Evolutionary conservation across 2,329 filamentous ascomycete genomes (phyloP).

Genomic region (Neofusicoccum parvum): DNA sequence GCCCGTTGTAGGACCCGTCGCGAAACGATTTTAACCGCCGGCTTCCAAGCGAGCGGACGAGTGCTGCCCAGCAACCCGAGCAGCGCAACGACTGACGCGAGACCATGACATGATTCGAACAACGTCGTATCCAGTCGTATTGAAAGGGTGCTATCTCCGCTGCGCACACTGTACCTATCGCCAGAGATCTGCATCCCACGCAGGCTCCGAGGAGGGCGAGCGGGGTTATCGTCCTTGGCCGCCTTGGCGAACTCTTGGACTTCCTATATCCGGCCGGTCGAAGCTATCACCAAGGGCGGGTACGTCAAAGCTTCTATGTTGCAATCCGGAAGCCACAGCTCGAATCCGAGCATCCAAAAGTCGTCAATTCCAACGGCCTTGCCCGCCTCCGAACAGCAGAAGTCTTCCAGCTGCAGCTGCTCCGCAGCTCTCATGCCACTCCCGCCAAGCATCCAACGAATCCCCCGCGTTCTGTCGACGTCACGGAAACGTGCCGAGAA

Average conservation of each 20-base stretch:
- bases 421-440: background rate
- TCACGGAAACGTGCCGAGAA: background rate
- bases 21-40: background rate
- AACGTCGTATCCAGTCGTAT: background rate
- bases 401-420: background rate
- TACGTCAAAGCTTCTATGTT: slow-evolving; percentile 6
- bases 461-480: background rate
- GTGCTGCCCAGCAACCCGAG: background rate
- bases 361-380: too few relatives aligned
- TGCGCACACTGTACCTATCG: background rate
- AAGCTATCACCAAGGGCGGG: slow-evolving; percentile 11
- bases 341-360: background rate
- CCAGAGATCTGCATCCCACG: background rate
- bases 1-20: background rate
- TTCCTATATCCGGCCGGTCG: slow-evolving; percentile 1
- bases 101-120: slow-evolving; percentile 7
- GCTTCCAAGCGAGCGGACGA: background rate
- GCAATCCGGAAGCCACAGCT: background rate
- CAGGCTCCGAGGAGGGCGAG: background rate
- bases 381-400: background rate
- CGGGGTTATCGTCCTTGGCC: slow-evolving; percentile 9
- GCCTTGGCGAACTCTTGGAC: slow-evolving; percentile 11
- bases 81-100: background rate
- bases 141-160: background rate
- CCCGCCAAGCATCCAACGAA: background rate